Evolutionary conservation across 2,329 filamentous ascomycete species (phyloP), one percentile per base, ranked within the genome.

Genomic region (Ilyonectria mors-panacis): DNA sequence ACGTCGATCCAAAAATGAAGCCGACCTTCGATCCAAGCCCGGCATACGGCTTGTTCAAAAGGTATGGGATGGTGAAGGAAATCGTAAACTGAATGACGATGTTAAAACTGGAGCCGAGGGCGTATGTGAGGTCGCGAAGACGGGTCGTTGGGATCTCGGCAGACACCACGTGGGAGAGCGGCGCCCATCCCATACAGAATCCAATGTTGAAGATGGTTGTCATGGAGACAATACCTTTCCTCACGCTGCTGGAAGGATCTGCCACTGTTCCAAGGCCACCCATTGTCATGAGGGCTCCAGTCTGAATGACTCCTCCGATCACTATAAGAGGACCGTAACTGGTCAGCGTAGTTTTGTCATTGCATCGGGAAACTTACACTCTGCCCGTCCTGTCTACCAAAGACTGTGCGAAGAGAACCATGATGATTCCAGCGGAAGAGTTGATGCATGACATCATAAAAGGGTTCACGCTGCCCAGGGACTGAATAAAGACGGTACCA

Each of bases 401-500:
- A 26, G 39, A 15, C 21, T 64, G 62, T 7, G 28, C 55, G 15
- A 63, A 12, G 19, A 75, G 77, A 12, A 81, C 48, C 15, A 68
- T 71, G 28, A 77, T 62, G 70, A 78, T 76, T 39, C 75, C 70
- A 19, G 81, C 76, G 33, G 69, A 74, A 15, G 68, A 72, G 26
- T 75, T 76, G 63, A 72, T 73, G 17, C 69, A 47, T 2, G 69
- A 70, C 21, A 77, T 66, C n/a, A 63, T 54, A 21, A 77, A 77
- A 1, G 77, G 75, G 59, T 78, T 78, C 47, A 78, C 66, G 12
- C 73, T 76, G 19, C 72, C 71, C 3, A 80, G 63, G 0, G 55
- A 61, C 55, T 75, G 70, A 45, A 78, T 67, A 45, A 76, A 78
- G 13, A 79, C 65, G 15, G 77, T 70, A 8, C 77, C 77, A 48